Evolutionary conservation across 345 rosid genomes (phyloP).

Genomic region (Kandelia obovata): DNA sequence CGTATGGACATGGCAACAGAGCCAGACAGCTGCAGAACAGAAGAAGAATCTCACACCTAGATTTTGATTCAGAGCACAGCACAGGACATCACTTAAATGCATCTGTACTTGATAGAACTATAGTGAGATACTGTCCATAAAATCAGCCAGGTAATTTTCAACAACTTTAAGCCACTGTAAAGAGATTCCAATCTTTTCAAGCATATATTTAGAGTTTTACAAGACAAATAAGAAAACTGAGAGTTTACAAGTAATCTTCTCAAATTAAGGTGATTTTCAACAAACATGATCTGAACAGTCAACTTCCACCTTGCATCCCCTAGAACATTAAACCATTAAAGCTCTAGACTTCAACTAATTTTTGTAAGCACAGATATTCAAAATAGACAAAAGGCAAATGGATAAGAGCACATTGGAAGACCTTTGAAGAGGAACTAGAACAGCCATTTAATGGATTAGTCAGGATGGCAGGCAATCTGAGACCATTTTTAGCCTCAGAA

Average conservation of each 20-base stretch:
- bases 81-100: not conserved
- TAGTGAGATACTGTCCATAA: not conserved
- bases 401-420: slow-evolving; percentile 21
- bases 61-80: not conserved
- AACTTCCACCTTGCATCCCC: not conserved
- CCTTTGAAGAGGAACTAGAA: slow-evolving; percentile 63
- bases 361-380: no score
- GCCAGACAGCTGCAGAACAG: slow-evolving; percentile 54
- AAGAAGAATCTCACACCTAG: not conserved
- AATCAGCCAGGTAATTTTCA: not conserved
- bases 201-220: not conserved
- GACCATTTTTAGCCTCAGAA: slow-evolving; percentile 40
- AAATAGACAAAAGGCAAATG: not conserved
- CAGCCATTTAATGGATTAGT: slow-evolving; percentile 68
- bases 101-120: not conserved
- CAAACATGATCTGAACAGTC: not conserved
- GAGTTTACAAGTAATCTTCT: not conserved
- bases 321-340: not conserved
- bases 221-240: no score
- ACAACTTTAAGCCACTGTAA: not conserved
- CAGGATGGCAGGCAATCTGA: slow-evolving; percentile 47
- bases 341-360: no score
- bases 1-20: slow-evolving; percentile 57
- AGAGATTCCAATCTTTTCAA: not conserved
- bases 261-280: not conserved